Conservation (phyloP, 2,329 filamentous ascomycete genomes). For the Trichoderma koningii region DNA sequence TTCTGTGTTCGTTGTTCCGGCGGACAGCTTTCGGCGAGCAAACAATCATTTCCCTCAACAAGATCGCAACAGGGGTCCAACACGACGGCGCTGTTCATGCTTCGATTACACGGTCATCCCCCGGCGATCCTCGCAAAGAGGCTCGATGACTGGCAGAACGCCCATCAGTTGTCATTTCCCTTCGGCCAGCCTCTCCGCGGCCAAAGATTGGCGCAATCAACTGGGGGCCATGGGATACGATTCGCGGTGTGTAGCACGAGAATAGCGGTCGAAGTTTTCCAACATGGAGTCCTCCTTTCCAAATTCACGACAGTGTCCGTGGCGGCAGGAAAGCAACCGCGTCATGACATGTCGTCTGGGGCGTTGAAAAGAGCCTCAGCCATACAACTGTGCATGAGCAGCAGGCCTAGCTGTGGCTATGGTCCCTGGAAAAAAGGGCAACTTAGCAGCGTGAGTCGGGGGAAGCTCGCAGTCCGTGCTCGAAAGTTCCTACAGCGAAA, state of each 20-base stretch:
- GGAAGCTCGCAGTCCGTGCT: too few relatives aligned
- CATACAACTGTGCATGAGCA: not conserved
- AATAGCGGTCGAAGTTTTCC: not conserved
- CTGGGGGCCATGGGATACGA: not conserved
- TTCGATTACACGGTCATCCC: not conserved
- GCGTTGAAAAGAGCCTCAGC: constrained; percentile 5
- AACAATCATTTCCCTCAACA: not conserved
- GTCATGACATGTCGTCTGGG: constrained; percentile 14
- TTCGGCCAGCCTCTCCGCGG: not conserved
- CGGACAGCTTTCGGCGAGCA: not conserved
- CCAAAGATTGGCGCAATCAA: not conserved
- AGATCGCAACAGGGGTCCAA: not conserved
- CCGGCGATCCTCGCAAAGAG: not conserved
- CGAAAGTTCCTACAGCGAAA: too few relatives aligned
- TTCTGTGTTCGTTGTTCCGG: not conserved
- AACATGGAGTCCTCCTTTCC: not conserved
- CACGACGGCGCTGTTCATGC: not conserved
- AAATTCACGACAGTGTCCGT: not conserved
- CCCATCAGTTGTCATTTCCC: not conserved
- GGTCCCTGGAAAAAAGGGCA: not conserved
- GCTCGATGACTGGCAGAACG: not conserved
- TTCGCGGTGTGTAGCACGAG: not conserved
- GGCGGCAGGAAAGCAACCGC: not conserved
- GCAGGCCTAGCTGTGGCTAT: too few relatives aligned
- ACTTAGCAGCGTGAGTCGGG: not conserved